Evolutionary conservation across 1,284 basidiomycete species (phyloP).

Genomic region (Trametes pubescens): DNA sequence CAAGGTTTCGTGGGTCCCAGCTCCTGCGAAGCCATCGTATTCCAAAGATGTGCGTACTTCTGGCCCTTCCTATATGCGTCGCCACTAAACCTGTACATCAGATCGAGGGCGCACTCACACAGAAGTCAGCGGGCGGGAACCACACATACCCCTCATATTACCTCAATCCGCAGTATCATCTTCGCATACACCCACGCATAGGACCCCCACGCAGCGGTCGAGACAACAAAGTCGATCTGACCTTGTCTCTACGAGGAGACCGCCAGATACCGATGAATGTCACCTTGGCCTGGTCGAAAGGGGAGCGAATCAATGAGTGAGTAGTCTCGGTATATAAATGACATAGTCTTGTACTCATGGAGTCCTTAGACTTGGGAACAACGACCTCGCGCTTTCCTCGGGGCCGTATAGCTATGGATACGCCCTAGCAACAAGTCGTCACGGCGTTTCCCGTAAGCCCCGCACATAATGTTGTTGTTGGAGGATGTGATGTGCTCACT

Average conservation of each 20-base stretch:
- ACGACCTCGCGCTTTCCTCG: conserved; percentile 76
- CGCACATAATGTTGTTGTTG: background rate
- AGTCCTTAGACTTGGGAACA: conserved; percentile 59
- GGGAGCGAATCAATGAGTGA: conserved; percentile 78
- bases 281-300: conserved; percentile 78
- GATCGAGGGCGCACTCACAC: conserved; percentile 72
- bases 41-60: conserved; percentile 53
- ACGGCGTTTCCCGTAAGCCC: conserved; percentile 58
- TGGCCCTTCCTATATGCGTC: background rate
- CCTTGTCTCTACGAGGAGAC: conserved; percentile 63
- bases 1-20: conserved; percentile 59
- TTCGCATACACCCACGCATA: conserved; percentile 57
- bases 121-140: conserved; percentile 86
- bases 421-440: conserved; percentile 60
- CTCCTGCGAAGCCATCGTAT: conserved; percentile 49
- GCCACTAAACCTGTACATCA: conserved; percentile 40
- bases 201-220: conserved; percentile 25
- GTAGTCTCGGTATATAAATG: conserved; percentile 37
- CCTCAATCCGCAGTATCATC: conserved; percentile 88
- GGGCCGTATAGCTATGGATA: conserved; percentile 87
- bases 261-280: conserved; percentile 81
- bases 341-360: background rate
- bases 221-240: conserved; percentile 52
- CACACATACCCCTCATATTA: conserved; percentile 83
- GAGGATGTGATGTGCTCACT: background rate